Conservation (phyloP, 2,329 filamentous ascomycete species). For the Pseudopithomyces chartarum region DNA sequence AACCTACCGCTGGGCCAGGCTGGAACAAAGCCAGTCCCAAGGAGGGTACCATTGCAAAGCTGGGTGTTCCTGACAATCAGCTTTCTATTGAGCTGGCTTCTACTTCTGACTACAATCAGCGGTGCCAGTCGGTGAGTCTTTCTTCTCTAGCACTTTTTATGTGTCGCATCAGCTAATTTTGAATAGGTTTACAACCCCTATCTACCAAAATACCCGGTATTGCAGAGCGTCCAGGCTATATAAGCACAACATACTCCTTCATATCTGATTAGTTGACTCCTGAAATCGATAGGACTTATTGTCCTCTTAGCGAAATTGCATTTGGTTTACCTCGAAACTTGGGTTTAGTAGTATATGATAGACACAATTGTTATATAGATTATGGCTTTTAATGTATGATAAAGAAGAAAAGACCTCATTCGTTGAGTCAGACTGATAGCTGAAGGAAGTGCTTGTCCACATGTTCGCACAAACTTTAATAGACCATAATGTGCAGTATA, state of each 20-base stretch:
- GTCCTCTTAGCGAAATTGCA: too few relatives aligned
- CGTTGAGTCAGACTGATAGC: too few relatives aligned
- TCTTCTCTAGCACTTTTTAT: not conserved
- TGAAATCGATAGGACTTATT: too few relatives aligned
- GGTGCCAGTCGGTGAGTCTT: conserved; percentile 37
- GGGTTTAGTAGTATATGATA: too few relatives aligned
- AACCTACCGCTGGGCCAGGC: conserved; percentile 49
- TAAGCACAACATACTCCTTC: not conserved
- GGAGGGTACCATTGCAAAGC: conserved; percentile 36
- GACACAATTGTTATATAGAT: too few relatives aligned
- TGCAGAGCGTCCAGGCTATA: conserved; percentile 16
- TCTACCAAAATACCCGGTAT: conserved; percentile 26
- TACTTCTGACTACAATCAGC: conserved; percentile 40
- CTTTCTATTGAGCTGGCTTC: conserved; percentile 31
- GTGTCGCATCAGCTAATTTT: conserved; percentile 1
- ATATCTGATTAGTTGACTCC: too few relatives aligned
- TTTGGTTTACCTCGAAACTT: too few relatives aligned
- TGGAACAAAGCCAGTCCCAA: conserved; percentile 44
- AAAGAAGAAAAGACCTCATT: too few relatives aligned
- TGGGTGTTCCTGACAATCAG: conserved; percentile 46
- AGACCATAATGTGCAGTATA: too few relatives aligned
- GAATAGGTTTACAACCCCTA: conserved; percentile 23
- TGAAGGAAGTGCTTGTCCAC: too few relatives aligned
- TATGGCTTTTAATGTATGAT: too few relatives aligned
- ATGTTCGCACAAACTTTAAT: too few relatives aligned